Base-by-base conservation (phyloP, 441 rosid species). In the Codiaeum variegatum region DNA sequence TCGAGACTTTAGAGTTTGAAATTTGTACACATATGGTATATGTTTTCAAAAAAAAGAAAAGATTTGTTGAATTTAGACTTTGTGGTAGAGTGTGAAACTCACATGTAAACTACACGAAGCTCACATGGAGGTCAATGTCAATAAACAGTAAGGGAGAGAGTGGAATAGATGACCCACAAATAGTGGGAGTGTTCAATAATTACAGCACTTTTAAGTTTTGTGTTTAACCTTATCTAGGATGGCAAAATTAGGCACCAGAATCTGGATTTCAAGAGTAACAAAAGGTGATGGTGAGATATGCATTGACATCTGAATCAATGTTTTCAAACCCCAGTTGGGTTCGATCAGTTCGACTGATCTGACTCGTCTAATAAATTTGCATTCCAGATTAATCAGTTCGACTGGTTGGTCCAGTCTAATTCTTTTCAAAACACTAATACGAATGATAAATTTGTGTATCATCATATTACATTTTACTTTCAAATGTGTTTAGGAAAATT, bases 211-310 rank as follows among this genome's bases (percentile, higher is more conserved):
- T 42, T 16, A n/a, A 13, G 13, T 38, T 26, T 28, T 26, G 36
- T n/a, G 42, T n/a, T 59, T 56, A 36, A 44, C 72, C 66, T 74
- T 77, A 9, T 63, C n/a, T 38, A 46, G 58, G 71, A 32, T 40
- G 40, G 34, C 21, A 52, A 31, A 31, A 46, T 40, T 40, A 13
- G 59, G 58, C 16, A 19, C 71, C 71, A 61, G 69, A 73, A 73
- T 75, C 73, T 59, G 63, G 62, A 6, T 44, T 55, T 38, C 23
- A 5, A 59, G 31, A 16, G 24, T 40, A 63, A 21, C 29, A 63
- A 63, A 38, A 40, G 54, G 5, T 26, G 69, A 65, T 42, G 6
- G 69, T 24, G 69, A 44, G 56, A 46, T 47, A 47, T 66, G 21
- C 49, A 32, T 62, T 38, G 42, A 2, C 42, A 38, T 38, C 8